Base-by-base conservation (phyloP, 257 asterid species). In the Striga asiatica region DNA sequence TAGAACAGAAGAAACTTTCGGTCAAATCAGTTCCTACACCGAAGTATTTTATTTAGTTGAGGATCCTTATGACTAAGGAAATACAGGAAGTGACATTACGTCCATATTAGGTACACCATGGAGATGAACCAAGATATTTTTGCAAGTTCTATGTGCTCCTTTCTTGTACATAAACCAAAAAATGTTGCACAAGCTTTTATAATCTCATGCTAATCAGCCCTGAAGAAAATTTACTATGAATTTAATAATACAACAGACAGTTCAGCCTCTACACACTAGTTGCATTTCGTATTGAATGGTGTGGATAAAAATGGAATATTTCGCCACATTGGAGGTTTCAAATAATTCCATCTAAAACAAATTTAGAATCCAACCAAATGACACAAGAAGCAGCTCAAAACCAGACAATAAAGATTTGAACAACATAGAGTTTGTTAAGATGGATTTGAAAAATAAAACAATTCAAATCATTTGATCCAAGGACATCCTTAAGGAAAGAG, bases 111-210 rank as follows among this genome's bases (percentile, higher is more conserved):
- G 41, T n/a, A 46, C 46, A 51, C 34, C 7, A 22, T 16, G 17
- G 24, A 60, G 37, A 6, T 39, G 24, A 50, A n/a, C n/a, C 37
- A 16, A 60, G 51, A 56, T 24, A 39, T 13, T 31, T 41, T 56
- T 12, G 22, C 41, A 41, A 24, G 19, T 14, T 25, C 12, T 2
- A 27, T 57, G 24, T 10, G 43, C 32, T 45, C 45, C 12, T 18
- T 12, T 27, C 3, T 20, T 25, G 17, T 45, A 2, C 48, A 41
- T 9, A 41, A 41, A 41, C n/a, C 22, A 5, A 41, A 3, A 41
- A n/a, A 41, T 41, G 48, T 41, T 41, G 48, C 22, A 28, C 48
- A 41, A 1, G 11, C 5, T 16, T 1, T 17, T 28, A 11, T 31
- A 31, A 28, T 6, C 58, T 28, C 38, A 31, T 28, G 43, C 28